Evolutionary conservation across 148 eudicot genomes (phyloP), one percentile per base, ranked within the genome.

Genomic region (Cornus controversa): DNA sequence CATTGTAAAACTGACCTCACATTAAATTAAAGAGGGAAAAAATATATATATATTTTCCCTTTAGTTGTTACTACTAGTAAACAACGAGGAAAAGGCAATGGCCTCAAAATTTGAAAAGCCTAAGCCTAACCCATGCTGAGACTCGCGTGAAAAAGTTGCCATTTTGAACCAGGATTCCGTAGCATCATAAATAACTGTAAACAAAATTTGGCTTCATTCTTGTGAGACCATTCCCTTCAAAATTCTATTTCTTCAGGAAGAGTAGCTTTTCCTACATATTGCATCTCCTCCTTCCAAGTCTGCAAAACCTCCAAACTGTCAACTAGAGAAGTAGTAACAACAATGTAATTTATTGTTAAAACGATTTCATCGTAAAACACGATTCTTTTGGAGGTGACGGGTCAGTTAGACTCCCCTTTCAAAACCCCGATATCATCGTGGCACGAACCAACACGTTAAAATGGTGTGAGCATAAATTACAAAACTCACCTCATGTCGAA

Each of bases 221-320:
- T 66, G 66, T 15, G 28, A 24, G 15, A 73, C 42, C 1, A 8
- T 15, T 36, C 27, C 5, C 68, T 74, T 79, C 72, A 87, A 71
- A 82, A 75, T 18, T 89, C 89, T 54, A 90, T 81, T 37, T 90
- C 97, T 84, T 82, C 77, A 0, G 97, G 90, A 64, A 90, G 82
- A 79, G 78, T 81, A 31, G 89, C 91, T 68, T 71, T 83, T 70
- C 93, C 92, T 28, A 90, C 90, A 57, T 84, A 85, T 78, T 86
- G 92, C 84, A 92, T 79, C 82, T 92, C 97, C 82, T 86, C 92
- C 75, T 84, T 87, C 97, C 97, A 92, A n/a, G 93, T 92, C 97
- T 92, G 91, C 82, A 69, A 60, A 78, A 75, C 16, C 53, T 29
- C 71, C 47, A 68, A 20, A 40, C 45, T 63, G 25, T 81, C 45